Conservation (phyloP, 176 grass and related monocot genomes). For the Avena insularis region DNA sequence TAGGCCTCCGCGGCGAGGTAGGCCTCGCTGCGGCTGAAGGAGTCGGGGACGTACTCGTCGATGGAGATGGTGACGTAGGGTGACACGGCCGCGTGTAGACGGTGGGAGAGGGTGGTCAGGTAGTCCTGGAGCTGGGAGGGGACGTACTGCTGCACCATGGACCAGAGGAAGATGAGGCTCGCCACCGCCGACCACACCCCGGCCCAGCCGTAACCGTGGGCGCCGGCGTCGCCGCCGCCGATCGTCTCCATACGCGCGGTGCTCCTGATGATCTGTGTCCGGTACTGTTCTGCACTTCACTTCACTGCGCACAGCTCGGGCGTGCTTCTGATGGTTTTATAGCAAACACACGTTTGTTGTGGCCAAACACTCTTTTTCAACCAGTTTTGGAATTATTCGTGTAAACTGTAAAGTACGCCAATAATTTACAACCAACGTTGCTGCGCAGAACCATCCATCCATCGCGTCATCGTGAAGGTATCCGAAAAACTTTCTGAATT, state of each 20-base stretch:
- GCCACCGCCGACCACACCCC: constrained; percentile 41
- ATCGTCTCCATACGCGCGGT: background rate
- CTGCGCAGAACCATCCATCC: background rate
- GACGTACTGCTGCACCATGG: constrained; percentile 40
- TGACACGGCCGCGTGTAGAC: background rate
- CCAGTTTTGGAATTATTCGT: background rate
- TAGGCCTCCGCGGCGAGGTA: constrained; percentile 55
- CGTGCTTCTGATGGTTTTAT: background rate
- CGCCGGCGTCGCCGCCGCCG: constrained; percentile 1
- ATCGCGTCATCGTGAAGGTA: background rate
- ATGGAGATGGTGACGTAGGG: constrained; percentile 59
- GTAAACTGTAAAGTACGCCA: background rate
- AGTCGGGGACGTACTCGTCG: constrained; percentile 42
- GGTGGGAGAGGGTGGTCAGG: background rate
- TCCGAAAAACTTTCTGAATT: background rate
- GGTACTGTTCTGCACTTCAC: background rate
- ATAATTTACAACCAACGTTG: background rate
- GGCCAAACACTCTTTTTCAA: background rate
- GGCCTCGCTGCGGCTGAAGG: constrained; percentile 43
- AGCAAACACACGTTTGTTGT: background rate
- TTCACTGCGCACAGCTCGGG: background rate
- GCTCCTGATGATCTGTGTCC: background rate
- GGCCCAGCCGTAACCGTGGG: constrained; percentile 34
- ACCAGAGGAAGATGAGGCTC: constrained; percentile 46
- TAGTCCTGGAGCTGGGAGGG: constrained; percentile 29